These are phyloP conservation scores for Ogataea hybrid DNA, from an alignment of 1,139 yeast species.

Conservation along the genomic window DNA sequence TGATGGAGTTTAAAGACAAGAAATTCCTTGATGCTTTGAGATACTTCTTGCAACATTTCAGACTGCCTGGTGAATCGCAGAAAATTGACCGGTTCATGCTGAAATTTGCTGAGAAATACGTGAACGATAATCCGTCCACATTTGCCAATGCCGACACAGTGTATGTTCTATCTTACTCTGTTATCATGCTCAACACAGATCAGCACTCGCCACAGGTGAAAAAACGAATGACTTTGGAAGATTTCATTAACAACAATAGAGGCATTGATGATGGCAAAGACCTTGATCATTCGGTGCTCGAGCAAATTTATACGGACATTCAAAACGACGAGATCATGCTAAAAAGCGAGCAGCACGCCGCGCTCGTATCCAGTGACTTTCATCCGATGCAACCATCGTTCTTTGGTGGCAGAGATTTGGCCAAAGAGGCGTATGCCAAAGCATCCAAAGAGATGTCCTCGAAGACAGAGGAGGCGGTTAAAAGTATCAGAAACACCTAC, in stretches of 20 bases:
- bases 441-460: slow-evolving; percentile 91
- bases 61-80: slow-evolving; percentile 98
- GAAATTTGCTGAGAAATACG: slow-evolving; percentile 91
- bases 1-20: slow-evolving; percentile 69
- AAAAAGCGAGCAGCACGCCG: slow-evolving; percentile 93
- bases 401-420: slow-evolving; percentile 73
- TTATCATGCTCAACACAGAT: slow-evolving; percentile 91
- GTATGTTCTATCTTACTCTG: slow-evolving; percentile 88
- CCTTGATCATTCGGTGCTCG: slow-evolving; percentile 70
- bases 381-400: slow-evolving; percentile 46
- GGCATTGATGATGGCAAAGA: slow-evolving; percentile 95
- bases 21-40: slow-evolving; percentile 87
- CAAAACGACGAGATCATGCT: slow-evolving; percentile 81
- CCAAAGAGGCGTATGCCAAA: slow-evolving; percentile 83
- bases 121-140: slow-evolving; percentile 78
- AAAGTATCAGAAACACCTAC: slow-evolving; percentile 55
- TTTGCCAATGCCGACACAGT: slow-evolving; percentile 95
- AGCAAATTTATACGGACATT: slow-evolving; percentile 72
- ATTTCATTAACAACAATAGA: slow-evolving; percentile 77
- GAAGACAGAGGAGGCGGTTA: slow-evolving; percentile 84
- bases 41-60: slow-evolving; percentile 76
- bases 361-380: slow-evolving; percentile 67
- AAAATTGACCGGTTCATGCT: slow-evolving; percentile 96
- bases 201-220: slow-evolving; percentile 86
- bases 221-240: slow-evolving; percentile 83